Conservation (phyloP, 73 alveolate species). For the Tetrahymena elliotti region DNA sequence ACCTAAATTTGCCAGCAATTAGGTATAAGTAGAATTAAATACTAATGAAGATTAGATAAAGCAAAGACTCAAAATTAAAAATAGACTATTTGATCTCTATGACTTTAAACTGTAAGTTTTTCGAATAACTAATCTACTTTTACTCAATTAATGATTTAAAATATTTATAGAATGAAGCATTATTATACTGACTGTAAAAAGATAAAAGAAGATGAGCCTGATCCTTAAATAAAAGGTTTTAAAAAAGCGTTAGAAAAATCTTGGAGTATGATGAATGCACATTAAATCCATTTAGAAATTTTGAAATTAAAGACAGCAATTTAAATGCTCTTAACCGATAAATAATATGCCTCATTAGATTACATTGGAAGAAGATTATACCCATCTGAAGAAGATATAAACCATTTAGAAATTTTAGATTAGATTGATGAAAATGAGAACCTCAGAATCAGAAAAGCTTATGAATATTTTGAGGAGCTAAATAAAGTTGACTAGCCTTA, state of each 20-base stretch:
- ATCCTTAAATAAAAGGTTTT: not conserved
- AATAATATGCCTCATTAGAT: not conserved
- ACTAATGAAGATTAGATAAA: not conserved
- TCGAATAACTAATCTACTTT: not conserved
- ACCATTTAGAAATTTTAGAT: not conserved
- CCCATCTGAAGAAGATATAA: not conserved
- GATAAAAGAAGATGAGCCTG: not conserved
- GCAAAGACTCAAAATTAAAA: not conserved
- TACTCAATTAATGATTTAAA: too few relatives aligned
- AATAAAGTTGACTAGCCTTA: not conserved
- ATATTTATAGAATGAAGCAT: not conserved
- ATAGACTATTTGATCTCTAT: not conserved
- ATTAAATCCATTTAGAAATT: not conserved
- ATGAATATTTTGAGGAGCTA: not conserved
- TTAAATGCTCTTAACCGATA: not conserved
- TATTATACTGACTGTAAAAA: not conserved
- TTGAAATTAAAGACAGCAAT: not conserved
- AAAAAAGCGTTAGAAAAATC: not conserved
- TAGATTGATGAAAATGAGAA: not conserved
- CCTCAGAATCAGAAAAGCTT: not conserved
- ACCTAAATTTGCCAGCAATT: not conserved
- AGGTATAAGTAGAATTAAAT: not conserved
- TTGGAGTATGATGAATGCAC: not conserved
- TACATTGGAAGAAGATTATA: not conserved
- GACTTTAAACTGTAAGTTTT: not conserved